Evolutionary conservation across 2,329 filamentous ascomycete species (phyloP).

Genomic region (Monosporascus sp.): DNA sequence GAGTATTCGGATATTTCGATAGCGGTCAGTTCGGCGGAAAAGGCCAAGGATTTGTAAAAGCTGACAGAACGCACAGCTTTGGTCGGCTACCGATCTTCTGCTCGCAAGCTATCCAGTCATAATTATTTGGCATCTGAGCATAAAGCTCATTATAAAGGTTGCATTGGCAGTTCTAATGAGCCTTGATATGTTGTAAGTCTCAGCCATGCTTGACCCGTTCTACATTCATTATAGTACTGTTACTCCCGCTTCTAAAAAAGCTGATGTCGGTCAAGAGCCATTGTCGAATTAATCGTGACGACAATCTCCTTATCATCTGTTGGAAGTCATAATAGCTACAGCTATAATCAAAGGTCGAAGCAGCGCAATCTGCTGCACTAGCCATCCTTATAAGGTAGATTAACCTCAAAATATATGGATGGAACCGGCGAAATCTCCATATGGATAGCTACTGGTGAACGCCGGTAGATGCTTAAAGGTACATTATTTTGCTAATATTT

Average conservation of each 20-base stretch:
- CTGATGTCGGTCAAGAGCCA: background rate
- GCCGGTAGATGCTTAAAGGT: too few relatives aligned
- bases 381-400: too few relatives aligned
- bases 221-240: background rate
- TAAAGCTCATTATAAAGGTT: background rate
- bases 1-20: background rate
- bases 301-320: background rate
- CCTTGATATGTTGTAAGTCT: background rate
- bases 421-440: too few relatives aligned
- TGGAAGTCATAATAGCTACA: background rate
- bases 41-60: background rate
- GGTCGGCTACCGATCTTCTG: background rate
- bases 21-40: background rate
- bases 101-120: background rate
- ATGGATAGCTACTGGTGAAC: too few relatives aligned
- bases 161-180: background rate
- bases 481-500: too few relatives aligned
- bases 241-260: background rate
- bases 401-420: too few relatives aligned
- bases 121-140: background rate
- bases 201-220: background rate
- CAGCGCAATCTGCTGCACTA: too few relatives aligned
- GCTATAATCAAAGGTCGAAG: too few relatives aligned
- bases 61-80: background rate
- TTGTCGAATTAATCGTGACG: background rate